Conservation (phyloP, 371 early-diverging fungal species). For the Blastocladiella emersonii region DNA sequence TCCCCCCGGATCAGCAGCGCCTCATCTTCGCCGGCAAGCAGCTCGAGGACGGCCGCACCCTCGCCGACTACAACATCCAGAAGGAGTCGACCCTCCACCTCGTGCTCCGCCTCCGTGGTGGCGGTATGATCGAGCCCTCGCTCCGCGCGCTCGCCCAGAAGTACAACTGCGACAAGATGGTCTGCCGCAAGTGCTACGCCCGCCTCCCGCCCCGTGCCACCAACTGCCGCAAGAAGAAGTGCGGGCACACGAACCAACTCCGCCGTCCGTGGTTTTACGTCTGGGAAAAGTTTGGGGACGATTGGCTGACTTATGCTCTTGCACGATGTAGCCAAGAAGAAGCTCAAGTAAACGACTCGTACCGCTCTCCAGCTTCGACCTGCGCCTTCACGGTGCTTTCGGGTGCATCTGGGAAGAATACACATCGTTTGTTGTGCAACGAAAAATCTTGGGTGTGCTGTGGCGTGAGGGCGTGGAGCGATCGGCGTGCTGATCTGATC, state of each 20-base stretch:
- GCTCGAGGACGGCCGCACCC: slow-evolving; percentile 79
- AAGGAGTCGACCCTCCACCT: slow-evolving; percentile 97
- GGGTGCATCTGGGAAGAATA: no score
- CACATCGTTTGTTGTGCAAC: no score
- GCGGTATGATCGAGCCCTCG: slow-evolving; percentile 94
- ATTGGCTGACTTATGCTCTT: no score
- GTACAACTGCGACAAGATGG: slow-evolving; percentile 99
- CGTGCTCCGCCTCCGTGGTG: slow-evolving; percentile 92
- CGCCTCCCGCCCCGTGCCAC: slow-evolving; percentile 98
- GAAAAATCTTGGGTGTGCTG: no score
- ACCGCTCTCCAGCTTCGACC: no score
- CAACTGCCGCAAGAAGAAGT: slow-evolving; percentile 99
- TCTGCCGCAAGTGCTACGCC: slow-evolving; percentile 99
- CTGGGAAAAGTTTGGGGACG: no score
- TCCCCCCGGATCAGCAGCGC: slow-evolving; percentile 84
- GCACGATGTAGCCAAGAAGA: no score
- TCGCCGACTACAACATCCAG: slow-evolving; percentile 77
- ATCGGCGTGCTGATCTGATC: no score
- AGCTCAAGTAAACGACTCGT: no score
- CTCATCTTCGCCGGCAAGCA: slow-evolving; percentile 96
- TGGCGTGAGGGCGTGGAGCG: no score
- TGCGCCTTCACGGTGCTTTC: no score
- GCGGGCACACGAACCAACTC: slow-evolving; percentile 98
- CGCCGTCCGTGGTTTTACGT: no score
- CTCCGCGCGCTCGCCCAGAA: slow-evolving; percentile 93